Base-by-base conservation (phyloP, 805 yeast genomes). In the Lachancea cidri region DNA sequence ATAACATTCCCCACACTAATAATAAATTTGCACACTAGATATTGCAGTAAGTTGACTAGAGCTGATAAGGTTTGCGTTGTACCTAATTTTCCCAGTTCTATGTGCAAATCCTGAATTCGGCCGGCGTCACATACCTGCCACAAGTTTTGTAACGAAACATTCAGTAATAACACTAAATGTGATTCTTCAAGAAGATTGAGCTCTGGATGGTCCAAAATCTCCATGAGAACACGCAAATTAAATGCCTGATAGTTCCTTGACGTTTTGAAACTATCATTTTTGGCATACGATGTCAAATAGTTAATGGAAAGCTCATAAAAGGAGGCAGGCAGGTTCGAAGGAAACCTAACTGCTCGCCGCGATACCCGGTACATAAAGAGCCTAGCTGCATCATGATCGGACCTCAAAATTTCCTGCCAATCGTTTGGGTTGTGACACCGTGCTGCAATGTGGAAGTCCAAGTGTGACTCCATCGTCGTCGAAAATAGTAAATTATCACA, bases 191-290 rank as follows among this genome's bases (percentile, higher is more conserved):
- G 32, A 20, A 45, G 53, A 43, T 57, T 51, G 16, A 55, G 39
- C 19, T 58, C 57, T 5, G 64, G 60, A 42, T 61, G 67, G 41
- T 62, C 67, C 20, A 61, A 46, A 1, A 61, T 27, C 43, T 62
- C 67, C 65, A 62, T 53, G 9, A 61, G 31, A 18, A 58, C 42
- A 39, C 50, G 47, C 16, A 58, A 43, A 40, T 48, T 40, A 38
- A 60, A 55, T 14, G 38, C 27, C 16, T 41, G 15, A 11, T 37
- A 43, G n/a, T 38, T 19, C n/a, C 31, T 14, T 9, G 19, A 13
- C 14, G 18, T 36, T 18, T 25, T 14, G 22, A 44, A 34, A 30
- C 44, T 36, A 22, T 44, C 42, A 15, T 41, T 37, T 14, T 20
- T 29, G 15, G 32, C 27, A 15, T 18, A 27, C 14, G 29, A 16